Base-by-base conservation (phyloP, 257 asterid genomes). In the Salvia miltiorrhiza region DNA sequence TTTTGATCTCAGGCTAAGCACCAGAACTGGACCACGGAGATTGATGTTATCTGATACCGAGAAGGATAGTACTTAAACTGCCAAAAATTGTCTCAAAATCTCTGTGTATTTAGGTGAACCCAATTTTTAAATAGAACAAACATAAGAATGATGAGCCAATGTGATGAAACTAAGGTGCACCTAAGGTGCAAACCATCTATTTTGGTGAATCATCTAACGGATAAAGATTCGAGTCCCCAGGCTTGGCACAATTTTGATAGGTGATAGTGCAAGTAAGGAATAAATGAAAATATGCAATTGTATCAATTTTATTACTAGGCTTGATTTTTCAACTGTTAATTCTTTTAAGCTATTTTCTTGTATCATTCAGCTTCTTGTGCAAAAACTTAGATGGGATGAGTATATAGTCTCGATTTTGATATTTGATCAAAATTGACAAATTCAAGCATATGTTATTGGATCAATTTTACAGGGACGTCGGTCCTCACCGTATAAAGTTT, bases 21-120 rank as follows among this genome's bases (percentile, higher is more conserved):
- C 88, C 21, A 80, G 89, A 82, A 83, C 67, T 14, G 99, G 96
- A 44, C 99, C 95, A 16, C 90, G 99, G 99, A 84, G 80, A 71
- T 84, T 85, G 77, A 73, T 93, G 1, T 69, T 65, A 77, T 74
- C 78, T 3, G 90, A 82, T 75, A 23, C 67, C 39, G 87, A 87
- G 43, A 58, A 83, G 60, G 90, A 83, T 26, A 32, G 53, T 56
- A 62, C 71, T 63, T 86, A 75, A 87, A 65, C 69, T 33, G 47
- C 62, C 21, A 14, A 9, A 7, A 11, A 92, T 30, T 6, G 4
- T 30, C 35, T 6, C 40, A 7, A 4, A 23, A 30, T 30, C 35
- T 30, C 37, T 21, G 48, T 7, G 14, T 44, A 9, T 20, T 17
- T 20, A 26, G 40, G 32, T 12, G 39, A 49, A 40, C 41, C 66